These are phyloP conservation scores for Acephala macrosclerotiorum DNA, from an alignment of 2,329 filamentous ascomycete genomes.

Conservation along the genomic window DNA sequence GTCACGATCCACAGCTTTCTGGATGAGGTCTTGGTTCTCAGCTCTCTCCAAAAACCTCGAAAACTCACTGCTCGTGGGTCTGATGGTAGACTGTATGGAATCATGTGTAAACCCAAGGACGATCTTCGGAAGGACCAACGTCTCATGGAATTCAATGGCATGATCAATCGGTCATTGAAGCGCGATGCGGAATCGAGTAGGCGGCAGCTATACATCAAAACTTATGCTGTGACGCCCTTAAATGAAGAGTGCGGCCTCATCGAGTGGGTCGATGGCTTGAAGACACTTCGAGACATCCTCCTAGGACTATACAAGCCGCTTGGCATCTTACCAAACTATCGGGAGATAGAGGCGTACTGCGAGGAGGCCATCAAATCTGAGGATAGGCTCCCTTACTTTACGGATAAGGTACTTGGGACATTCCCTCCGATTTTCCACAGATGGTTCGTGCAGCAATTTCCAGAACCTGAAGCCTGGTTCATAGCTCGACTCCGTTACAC, in stretches of 20 bases:
- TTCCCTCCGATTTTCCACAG: conserved; percentile 88
- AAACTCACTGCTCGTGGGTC: conserved; percentile 88
- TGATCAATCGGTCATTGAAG: conserved; percentile 96
- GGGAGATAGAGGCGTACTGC: conserved; percentile 67
- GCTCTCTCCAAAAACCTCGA: conserved; percentile 89
- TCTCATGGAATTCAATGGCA: conserved; percentile 98
- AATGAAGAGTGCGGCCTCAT: conserved; percentile 98
- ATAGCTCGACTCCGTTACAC: conserved; percentile 88
- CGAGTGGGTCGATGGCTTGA: conserved; percentile 97
- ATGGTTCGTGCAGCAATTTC: conserved; percentile 97
- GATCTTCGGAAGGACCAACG: conserved; percentile 97
- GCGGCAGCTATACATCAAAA: conserved; percentile 92
- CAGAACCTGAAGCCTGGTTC: conserved; percentile 93
- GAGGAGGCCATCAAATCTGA: conserved; percentile 66
- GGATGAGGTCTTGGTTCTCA: conserved; percentile 89
- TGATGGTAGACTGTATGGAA: conserved; percentile 86
- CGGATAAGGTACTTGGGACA: conserved; percentile 64
- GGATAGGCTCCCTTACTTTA: conserved; percentile 74
- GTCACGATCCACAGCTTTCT: conserved; percentile 82
- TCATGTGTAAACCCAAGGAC: conserved; percentile 97
- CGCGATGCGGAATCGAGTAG: conserved; percentile 90
- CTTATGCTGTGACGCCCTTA: conserved; percentile 93
- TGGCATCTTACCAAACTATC: conserved; percentile 74
- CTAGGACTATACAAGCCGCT: conserved; percentile 79
- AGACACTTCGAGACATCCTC: conserved; percentile 91